Conservation (phyloP, 2,329 filamentous ascomycete genomes). For the Aphanocladium album region DNA sequence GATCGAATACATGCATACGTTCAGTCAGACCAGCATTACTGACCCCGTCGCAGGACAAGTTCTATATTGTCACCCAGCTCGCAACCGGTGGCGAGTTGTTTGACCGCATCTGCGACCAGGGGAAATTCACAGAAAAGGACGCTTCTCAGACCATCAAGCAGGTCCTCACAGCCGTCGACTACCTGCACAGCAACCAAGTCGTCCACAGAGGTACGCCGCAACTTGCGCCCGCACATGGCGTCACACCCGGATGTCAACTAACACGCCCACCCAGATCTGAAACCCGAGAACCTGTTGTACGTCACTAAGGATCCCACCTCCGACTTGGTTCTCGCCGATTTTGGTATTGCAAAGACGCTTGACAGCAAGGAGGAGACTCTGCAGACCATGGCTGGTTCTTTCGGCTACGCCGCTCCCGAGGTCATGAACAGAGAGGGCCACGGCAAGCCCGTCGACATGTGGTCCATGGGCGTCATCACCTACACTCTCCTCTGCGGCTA, state of each 20-base stretch:
- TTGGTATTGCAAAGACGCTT: slow-evolving; percentile 97
- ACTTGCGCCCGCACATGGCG: not conserved
- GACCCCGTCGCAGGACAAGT: slow-evolving; percentile 70
- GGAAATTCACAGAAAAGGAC: slow-evolving; percentile 98
- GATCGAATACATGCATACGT: not conserved
- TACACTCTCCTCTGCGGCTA: slow-evolving; percentile 98
- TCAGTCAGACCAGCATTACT: not conserved
- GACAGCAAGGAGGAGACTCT: slow-evolving; percentile 86
- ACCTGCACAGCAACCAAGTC: slow-evolving; percentile 89
- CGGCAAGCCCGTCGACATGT: slow-evolving; percentile 98
- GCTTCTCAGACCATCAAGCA: slow-evolving; percentile 93
- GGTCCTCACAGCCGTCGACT: slow-evolving; percentile 87
- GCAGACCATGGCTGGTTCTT: slow-evolving; percentile 97
- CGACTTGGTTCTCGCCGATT: slow-evolving; percentile 88
- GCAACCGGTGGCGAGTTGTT: slow-evolving; percentile 96
- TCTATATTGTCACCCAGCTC: slow-evolving; percentile 97
- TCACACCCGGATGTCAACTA: not conserved
- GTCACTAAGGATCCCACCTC: slow-evolving; percentile 73
- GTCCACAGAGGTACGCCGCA: slow-evolving; percentile 74
- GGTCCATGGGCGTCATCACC: slow-evolving; percentile 97
- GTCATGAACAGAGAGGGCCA: slow-evolving; percentile 98
- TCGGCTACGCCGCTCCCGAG: slow-evolving; percentile 95
- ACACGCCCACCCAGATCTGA: slow-evolving; percentile 67
- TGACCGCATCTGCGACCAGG: slow-evolving; percentile 95
- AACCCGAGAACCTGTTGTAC: slow-evolving; percentile 96